Percentiles rank a stretch among this genome's conserved stretches.
Conservation (phyloP, 1,284 basidiomycete genomes). For the Heterobasidion irregulare region DNA sequence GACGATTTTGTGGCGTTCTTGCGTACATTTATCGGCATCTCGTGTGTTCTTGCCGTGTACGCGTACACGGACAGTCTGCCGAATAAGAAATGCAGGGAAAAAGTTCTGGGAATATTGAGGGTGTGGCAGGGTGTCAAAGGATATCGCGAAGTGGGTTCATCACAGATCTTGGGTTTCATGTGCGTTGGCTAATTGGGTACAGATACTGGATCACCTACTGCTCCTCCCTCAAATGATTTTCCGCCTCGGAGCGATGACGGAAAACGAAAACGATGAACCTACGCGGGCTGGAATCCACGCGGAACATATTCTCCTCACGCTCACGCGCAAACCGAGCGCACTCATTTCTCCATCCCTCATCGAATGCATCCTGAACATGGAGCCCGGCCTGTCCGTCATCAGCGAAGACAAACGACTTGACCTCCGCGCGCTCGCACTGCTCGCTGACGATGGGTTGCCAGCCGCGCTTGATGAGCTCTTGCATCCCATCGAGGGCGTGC, state of each 20-base stretch:
- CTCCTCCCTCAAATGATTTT: conserved; percentile 55
- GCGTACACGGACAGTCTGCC: conserved; percentile 75
- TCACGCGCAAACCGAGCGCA: conserved; percentile 53
- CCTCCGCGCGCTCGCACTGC: conserved; percentile 48
- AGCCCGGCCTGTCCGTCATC: conserved; percentile 50
- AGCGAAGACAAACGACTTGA: conserved; percentile 47
- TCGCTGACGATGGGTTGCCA: conserved; percentile 55
- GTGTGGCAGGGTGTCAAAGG: conserved; percentile 64
- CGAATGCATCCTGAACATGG: conserved; percentile 43
- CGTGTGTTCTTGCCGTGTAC: conserved; percentile 63
- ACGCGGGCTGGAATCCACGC: conserved; percentile 53
- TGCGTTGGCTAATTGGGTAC: background rate
- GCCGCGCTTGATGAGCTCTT: conserved; percentile 57
- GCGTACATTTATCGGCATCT: conserved; percentile 57
- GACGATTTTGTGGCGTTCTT: conserved; percentile 56
- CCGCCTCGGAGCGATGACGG: conserved; percentile 55
- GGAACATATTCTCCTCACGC: conserved; percentile 54
- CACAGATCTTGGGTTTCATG: background rate
- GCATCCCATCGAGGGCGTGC: conserved; percentile 38
- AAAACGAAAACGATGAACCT: conserved; percentile 39
- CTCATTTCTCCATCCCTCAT: conserved; percentile 50
- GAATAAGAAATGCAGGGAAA: conserved; percentile 51
- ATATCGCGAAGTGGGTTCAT: conserved; percentile 46
- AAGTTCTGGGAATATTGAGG: conserved; percentile 49
- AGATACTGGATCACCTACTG: conserved; percentile 63